Conservation (phyloP, 805 yeast species). For the Teunomyces barrocoloradensis region DNA sequence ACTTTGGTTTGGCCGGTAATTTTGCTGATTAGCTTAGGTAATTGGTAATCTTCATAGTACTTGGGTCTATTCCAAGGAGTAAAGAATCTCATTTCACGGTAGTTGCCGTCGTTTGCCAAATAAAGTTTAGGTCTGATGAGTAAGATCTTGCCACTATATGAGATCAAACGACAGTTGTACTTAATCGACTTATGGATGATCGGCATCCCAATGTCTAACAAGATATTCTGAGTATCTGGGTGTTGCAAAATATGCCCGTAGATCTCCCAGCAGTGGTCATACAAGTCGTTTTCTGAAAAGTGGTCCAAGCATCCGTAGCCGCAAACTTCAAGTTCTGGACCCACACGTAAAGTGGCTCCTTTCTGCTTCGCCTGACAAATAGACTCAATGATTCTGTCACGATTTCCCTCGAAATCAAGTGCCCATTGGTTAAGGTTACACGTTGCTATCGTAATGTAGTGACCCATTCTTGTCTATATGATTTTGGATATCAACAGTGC, state of each 20-base stretch:
- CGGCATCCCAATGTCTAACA: conserved; percentile 95
- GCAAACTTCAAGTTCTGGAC: conserved; percentile 93
- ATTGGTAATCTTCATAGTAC: conserved; percentile 64
- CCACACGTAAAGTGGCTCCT: conserved; percentile 85
- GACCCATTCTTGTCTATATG: conserved; percentile 57
- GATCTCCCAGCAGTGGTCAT: conserved; percentile 93
- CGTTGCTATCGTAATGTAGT: conserved; percentile 83
- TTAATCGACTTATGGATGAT: conserved; percentile 81
- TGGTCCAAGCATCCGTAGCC: conserved; percentile 97
- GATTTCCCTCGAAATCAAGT: conserved; percentile 92
- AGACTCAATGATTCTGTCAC: conserved; percentile 84
- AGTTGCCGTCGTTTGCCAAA: conserved; percentile 96
- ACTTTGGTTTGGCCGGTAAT: conserved; percentile 67
- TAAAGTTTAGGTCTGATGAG: conserved; percentile 90
- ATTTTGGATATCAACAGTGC: not conserved
- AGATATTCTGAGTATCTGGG: conserved; percentile 68
- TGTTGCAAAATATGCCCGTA: conserved; percentile 70
- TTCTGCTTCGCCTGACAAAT: conserved; percentile 70
- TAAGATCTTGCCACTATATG: conserved; percentile 74
- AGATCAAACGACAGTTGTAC: conserved; percentile 86
- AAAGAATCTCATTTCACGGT: conserved; percentile 95
- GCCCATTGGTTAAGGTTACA: conserved; percentile 99
- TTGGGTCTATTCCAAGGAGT: conserved; percentile 89
- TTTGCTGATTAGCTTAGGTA: conserved; percentile 69
- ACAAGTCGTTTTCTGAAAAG: conserved; percentile 85